Base-by-base conservation (phyloP, 305 asterid species). In the Rubia peregrina region DNA sequence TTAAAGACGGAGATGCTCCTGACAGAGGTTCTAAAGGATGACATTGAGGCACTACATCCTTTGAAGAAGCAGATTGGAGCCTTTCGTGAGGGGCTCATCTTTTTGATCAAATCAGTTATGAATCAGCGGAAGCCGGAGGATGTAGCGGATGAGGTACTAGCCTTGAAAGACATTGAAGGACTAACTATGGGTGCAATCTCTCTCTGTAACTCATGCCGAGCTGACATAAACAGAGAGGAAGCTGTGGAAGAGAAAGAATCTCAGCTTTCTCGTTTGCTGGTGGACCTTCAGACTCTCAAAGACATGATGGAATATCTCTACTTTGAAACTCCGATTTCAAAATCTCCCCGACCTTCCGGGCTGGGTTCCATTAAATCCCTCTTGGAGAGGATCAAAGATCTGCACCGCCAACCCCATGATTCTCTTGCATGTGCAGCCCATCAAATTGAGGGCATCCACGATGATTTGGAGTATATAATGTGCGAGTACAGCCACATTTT, bases 31-130 rank as follows among this genome's bases (percentile, higher is more conserved):
- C 33, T 77, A 42, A 53, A 65, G 7, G 21, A 11, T 2, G 38
- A 24, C 0, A 9, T 22, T 10, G 51, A 65, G 53, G 0, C 13
- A 0, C 53, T 46, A 10, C 17, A 55, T 19, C 13, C 14, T 72
- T 69, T 65, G 40, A 73, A 65, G 69, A 73, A 61, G 22, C 77
- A 69, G 40, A 5, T 83, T 41, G 59, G 61, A 61, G 17, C 41
- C 5, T 22, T 82, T 22, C 67, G 53, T 11, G 76, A 51, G 24
- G 76, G 46, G 42, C 0, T 61, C 44, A 30, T 61, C 44, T 30
- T 61, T 3, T 21, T 59, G 17, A 61, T 61, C 17, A 61, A 61
- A 61, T 61, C 42, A 0, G 65, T 26, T 9, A 14, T 61, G 10
- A 30, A 61, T 4, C 65, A 61, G 13, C 41, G 8, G 3, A 61